Percentiles rank a stretch among this genome's conserved stretches.
Conservation (phyloP, 768 basidiomycete genomes). For the Lactarius trivialis region DNA sequence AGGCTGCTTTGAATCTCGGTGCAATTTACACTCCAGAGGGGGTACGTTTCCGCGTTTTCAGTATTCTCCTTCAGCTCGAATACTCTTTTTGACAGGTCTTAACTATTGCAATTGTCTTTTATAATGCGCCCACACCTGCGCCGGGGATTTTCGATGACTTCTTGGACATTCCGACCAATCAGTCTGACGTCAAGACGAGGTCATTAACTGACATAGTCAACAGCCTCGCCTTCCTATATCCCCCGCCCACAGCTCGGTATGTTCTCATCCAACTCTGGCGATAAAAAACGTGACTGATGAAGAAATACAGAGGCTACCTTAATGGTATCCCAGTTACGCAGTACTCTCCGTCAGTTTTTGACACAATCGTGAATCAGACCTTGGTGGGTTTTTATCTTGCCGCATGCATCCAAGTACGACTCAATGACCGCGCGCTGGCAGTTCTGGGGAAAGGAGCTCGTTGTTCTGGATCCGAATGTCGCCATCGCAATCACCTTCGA, state of each 20-base stretch:
- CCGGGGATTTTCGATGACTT: slow-evolving; percentile 22
- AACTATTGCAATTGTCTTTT: no score
- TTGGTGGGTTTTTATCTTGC: neutral
- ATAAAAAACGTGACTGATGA: neutral
- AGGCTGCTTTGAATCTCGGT: neutral
- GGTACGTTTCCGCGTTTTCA: neutral
- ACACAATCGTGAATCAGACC: neutral
- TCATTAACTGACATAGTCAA: no score
- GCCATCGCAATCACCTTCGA: neutral
- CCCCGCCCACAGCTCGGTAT: neutral
- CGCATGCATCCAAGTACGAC: no score
- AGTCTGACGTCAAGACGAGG: neutral
- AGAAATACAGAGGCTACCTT: neutral
- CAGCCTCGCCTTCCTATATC: neutral
- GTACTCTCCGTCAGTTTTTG: neutral
- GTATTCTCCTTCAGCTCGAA: neutral
- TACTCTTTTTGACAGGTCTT: no score
- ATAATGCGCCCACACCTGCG: no score
- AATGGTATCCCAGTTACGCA: neutral
- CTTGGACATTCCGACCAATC: slow-evolving; percentile 8
- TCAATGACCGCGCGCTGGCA: neutral
- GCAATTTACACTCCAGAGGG: neutral
- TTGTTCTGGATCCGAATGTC: neutral
- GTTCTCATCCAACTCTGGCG: neutral
- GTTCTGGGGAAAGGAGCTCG: neutral